Evolutionary conservation across 306 rosid species (phyloP), one percentile per base, ranked within the genome.

Genomic region (Gastrolobium bilobum): DNA sequence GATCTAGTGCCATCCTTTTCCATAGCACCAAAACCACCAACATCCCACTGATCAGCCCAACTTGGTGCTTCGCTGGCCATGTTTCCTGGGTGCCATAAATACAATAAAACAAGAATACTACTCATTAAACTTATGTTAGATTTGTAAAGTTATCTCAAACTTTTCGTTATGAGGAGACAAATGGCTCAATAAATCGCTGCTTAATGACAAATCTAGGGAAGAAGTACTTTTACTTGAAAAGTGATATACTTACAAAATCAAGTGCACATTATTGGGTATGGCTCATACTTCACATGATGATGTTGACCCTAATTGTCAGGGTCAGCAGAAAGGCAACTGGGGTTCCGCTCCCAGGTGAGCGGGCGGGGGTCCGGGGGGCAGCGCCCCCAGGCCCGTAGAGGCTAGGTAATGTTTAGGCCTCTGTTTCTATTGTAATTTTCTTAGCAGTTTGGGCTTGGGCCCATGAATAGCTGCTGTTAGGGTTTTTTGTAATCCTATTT

Each of bases 11-110:
- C 85, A 13, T 82, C 87, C 64, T 86, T 87, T 40, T 85, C 91
- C 81, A 86, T 81, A 10, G 96, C 93, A 3, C 96, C 96, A 7
- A 89, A 79, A 9, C 94, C 94, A 8, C 92, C 96, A 0, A 83
- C 89, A 10, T 94, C 97, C 98, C 99, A 92, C 81, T 89, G 93
- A 84, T 89, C 97, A 10, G 97, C 98, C 97, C 97, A 92, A 81
- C 97, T 88, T 3, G 87, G 90, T 82, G 84, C 91, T 83, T 92
- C 95, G 7, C 81, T 75, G 6, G 79, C 90, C 98, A 95, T 88
- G 30, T 75, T 78, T 43, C 81, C 77, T 72, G 51, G 15, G 9
- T 52, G 7, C 37, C 20, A 6, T 37, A 6, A 73, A 10, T 39
- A 30, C 50, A 42, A 13, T 37, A 38, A 44, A 70, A 38, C 56